Conservation (phyloP, 306 rosid species). For the Hippophae rhamnoides region DNA sequence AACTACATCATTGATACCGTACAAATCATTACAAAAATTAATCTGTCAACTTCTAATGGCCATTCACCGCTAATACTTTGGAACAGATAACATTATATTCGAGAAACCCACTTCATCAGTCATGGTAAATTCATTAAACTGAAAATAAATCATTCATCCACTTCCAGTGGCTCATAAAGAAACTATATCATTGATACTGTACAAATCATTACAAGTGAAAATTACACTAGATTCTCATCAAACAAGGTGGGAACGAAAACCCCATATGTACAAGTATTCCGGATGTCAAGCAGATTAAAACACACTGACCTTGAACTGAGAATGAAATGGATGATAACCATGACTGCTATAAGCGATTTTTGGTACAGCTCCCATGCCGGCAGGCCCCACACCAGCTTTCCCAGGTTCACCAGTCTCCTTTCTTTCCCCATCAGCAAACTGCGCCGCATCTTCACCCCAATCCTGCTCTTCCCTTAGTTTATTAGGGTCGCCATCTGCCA, state of each 20-base stretch:
- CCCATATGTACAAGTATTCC: conserved; percentile 20
- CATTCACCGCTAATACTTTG: too few relatives aligned
- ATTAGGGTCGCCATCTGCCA: conserved; percentile 49
- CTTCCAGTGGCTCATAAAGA: too few relatives aligned
- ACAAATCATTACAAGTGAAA: conserved; percentile 25
- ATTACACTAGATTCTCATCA: conserved; percentile 31
- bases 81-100: too few relatives aligned
- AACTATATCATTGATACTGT: conserved; percentile 19
- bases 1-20: conserved; percentile 19
- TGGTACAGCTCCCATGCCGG: conserved; percentile 20
- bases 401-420: conserved; percentile 57
- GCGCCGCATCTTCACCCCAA: conserved; percentile 61
- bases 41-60: too few relatives aligned
- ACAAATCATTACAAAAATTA: conserved; percentile 22
- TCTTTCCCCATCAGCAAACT: conserved; percentile 55
- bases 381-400: conserved; percentile 24
- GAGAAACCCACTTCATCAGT: too few relatives aligned
- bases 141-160: too few relatives aligned
- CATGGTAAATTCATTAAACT: background rate
- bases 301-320: conserved; percentile 96
- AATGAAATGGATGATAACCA: conserved; percentile 88
- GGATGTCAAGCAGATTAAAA: conserved; percentile 29
- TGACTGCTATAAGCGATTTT: conserved; percentile 77
- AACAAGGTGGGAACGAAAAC: conserved; percentile 30
- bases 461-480: conserved; percentile 64